Conservation (phyloP, 768 basidiomycete species). For the Mycena capillaripes region DNA sequence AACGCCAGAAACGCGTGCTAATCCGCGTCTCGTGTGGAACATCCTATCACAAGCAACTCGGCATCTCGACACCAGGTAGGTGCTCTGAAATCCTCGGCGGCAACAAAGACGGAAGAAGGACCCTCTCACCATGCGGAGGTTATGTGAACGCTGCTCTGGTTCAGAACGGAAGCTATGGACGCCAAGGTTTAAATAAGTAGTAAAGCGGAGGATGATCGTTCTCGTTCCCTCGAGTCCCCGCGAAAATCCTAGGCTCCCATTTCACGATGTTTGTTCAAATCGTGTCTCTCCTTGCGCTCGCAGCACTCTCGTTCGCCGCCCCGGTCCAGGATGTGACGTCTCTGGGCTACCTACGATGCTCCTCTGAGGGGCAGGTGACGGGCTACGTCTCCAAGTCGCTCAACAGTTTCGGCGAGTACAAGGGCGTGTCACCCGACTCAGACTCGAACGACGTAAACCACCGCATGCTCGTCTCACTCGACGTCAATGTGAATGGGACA, state of each 20-base stretch:
- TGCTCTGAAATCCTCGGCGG: neutral
- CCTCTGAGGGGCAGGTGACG: neutral
- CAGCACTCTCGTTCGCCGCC: neutral
- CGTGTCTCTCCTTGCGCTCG: slow-evolving; percentile 9
- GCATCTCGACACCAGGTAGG: neutral
- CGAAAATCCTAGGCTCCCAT: neutral
- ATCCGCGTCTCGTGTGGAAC: neutral
- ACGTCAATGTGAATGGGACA: neutral
- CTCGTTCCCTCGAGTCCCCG: neutral
- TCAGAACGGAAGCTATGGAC: too few relatives aligned
- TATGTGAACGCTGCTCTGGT: neutral
- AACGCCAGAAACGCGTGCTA: neutral
- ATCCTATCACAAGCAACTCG: neutral
- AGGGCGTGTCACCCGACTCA: slow-evolving; percentile 17
- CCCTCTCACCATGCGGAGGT: neutral
- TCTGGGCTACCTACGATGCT: slow-evolving; percentile 16
- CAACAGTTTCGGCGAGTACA: slow-evolving; percentile 21
- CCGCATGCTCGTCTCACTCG: slow-evolving; percentile 27
- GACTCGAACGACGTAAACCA: slow-evolving; percentile 22
- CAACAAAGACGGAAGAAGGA: neutral
- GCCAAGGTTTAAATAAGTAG: slow-evolving; percentile 7
- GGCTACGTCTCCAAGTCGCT: slow-evolving; percentile 18
- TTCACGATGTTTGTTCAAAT: slow-evolving; percentile 10
- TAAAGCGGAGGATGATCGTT: neutral
- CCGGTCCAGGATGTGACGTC: neutral